A percentile compares a stretch with the other conserved stretches of the same genome.
Evolutionary conservation across 495 filamentous ascomycete genomes (phyloP).

Genomic region (Podospora bellae-mahoneyi): DNA sequence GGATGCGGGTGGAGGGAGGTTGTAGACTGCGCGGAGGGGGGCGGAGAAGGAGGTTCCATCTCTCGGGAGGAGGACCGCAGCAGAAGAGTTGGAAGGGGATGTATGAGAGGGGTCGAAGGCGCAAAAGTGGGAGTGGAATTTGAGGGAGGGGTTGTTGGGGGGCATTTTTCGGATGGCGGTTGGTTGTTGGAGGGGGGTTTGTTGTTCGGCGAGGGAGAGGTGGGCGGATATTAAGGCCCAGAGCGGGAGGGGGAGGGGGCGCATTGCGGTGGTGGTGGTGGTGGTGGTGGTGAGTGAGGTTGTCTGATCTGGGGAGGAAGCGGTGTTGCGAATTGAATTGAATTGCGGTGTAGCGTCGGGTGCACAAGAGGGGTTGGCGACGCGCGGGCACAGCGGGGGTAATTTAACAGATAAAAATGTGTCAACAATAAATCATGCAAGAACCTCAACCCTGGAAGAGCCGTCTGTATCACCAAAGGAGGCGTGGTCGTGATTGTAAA

Average conservation of each 20-base stretch:
- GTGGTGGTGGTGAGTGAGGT: not conserved
- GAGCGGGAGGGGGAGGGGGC: slow-evolving; percentile 48
- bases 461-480: not conserved
- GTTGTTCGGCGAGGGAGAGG: slow-evolving; percentile 26
- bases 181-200: slow-evolving; percentile 32
- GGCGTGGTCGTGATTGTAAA: not conserved
- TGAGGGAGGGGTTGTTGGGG: slow-evolving; percentile 77
- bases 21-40: slow-evolving; percentile 38
- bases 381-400: no score
- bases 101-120: slow-evolving; percentile 32
- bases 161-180: slow-evolving; percentile 69
- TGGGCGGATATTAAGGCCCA: slow-evolving; percentile 45
- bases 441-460: no score
- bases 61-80: slow-evolving; percentile 25
- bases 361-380: not conserved
- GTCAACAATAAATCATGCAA: no score
- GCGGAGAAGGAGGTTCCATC: slow-evolving; percentile 32
- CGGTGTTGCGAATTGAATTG: not conserved
- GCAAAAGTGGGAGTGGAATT: slow-evolving; percentile 68
- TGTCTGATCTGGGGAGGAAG: not conserved
- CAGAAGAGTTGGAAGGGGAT: slow-evolving; percentile 11
- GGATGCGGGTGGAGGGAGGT: slow-evolving; percentile 27
- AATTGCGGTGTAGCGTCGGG: not conserved
- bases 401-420: no score
- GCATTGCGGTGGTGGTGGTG: slow-evolving; percentile 36